These are phyloP conservation scores for Soucietia sequanensis DNA, from an alignment of 805 yeast species.

Conservation along the genomic window DNA sequence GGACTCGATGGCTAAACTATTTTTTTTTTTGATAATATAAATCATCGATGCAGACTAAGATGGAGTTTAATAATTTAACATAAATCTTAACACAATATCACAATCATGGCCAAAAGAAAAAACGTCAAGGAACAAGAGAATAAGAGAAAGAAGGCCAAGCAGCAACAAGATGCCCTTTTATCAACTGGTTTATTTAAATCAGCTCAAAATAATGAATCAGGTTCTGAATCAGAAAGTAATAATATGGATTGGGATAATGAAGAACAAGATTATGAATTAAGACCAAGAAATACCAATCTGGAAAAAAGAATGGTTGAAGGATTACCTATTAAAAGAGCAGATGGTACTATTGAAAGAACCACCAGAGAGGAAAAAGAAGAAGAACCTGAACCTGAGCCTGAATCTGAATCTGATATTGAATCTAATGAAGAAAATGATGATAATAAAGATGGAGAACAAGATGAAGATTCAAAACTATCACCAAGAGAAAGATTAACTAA, in stretches of 20 bases:
- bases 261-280: constrained; percentile 76
- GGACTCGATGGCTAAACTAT: too few relatives aligned
- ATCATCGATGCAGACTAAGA: too few relatives aligned
- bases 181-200: constrained; percentile 32
- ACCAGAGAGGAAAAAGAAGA: constrained; percentile 32
- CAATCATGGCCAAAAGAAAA: constrained; percentile 37
- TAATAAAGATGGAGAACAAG: constrained; percentile 22
- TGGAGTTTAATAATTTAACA: too few relatives aligned
- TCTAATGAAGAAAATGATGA: constrained; percentile 19
- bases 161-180: constrained; percentile 43
- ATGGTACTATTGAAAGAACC: constrained; percentile 74
- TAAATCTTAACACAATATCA: too few relatives aligned
- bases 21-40: background rate
- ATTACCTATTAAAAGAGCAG: constrained; percentile 73
- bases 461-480: constrained; percentile 45
- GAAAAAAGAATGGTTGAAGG: constrained; percentile 57
- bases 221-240: constrained; percentile 11
- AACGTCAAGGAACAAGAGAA: constrained; percentile 19
- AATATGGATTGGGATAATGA: constrained; percentile 60
- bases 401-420: constrained; percentile 11
- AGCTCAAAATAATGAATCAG: constrained; percentile 3
- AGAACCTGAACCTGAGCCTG: constrained; percentile 17
- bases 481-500: constrained; percentile 55
- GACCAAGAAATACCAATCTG: constrained; percentile 57
- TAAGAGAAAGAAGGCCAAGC: constrained; percentile 35